Evolutionary conservation across 1,284 basidiomycete species (phyloP).

Genomic region (Lentinula novae-zelandiae): DNA sequence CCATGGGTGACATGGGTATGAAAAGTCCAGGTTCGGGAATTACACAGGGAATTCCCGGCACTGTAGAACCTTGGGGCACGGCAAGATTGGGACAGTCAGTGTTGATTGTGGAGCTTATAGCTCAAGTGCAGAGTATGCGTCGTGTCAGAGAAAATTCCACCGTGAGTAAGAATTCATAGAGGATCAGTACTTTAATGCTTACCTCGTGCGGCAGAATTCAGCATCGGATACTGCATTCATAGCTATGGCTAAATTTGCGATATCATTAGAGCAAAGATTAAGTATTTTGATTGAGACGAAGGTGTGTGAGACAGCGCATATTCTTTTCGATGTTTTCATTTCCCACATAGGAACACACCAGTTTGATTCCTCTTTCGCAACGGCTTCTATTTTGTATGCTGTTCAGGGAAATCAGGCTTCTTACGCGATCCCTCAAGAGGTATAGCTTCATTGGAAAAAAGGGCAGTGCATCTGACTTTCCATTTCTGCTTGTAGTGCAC

Average conservation of each 20-base stretch:
- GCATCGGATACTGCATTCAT: slow-evolving; percentile 28
- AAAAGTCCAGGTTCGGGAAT: slow-evolving; percentile 19
- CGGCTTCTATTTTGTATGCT: slow-evolving; percentile 54
- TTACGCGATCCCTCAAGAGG: slow-evolving; percentile 60
- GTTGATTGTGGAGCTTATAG: slow-evolving; percentile 61
- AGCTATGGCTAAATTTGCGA: slow-evolving; percentile 46
- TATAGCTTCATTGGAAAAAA: slow-evolving; percentile 27
- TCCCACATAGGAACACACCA: slow-evolving; percentile 45
- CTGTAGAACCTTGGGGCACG: slow-evolving; percentile 32
- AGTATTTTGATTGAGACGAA: slow-evolving; percentile 58
- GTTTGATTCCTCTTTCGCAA: slow-evolving; percentile 48
- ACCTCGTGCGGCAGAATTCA: neutral
- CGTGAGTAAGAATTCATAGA: slow-evolving; percentile 20
- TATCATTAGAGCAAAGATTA: slow-evolving; percentile 55
- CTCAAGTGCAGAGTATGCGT: slow-evolving; percentile 36
- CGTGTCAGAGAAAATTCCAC: slow-evolving; percentile 37
- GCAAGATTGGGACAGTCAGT: slow-evolving; percentile 64
- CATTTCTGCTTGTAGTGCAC: slow-evolving; percentile 34
- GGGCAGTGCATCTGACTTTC: neutral
- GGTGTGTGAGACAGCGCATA: slow-evolving; percentile 30
- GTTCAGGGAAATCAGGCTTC: slow-evolving; percentile 57
- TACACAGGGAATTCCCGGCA: slow-evolving; percentile 14
- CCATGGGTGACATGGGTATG: slow-evolving; percentile 50
- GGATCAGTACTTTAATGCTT: neutral
- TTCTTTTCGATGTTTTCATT: neutral